phyloP scores from a whole-genome alignment of 371 early-diverging fungal genomes.

The Coemansia sp. region DNA sequence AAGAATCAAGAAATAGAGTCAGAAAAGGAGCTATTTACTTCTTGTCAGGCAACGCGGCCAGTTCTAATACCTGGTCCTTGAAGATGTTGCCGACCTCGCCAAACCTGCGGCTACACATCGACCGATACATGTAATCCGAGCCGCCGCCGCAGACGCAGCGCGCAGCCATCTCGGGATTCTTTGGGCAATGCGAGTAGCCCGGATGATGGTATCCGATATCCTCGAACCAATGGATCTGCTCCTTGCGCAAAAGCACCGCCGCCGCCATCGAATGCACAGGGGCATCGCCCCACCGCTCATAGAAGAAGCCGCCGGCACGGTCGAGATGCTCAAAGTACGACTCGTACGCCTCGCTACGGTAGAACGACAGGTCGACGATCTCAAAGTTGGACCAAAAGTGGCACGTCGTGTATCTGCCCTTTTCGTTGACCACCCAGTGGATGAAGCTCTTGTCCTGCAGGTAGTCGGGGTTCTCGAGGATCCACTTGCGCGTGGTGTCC shows the following conservation, averaged over 20 bases:
- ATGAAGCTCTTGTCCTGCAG: slow-evolving; percentile 46
- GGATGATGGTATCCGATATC: slow-evolving; percentile 78
- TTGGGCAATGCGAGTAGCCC: slow-evolving; percentile 70
- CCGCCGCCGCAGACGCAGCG: slow-evolving; percentile 21
- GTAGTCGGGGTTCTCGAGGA: slow-evolving; percentile 52
- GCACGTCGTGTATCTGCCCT: slow-evolving; percentile 64
- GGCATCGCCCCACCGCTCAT: slow-evolving; percentile 95
- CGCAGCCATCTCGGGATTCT: slow-evolving; percentile 6
- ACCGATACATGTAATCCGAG: slow-evolving; percentile 17
- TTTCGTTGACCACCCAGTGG: slow-evolving; percentile 53
- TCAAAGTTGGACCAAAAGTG: slow-evolving; percentile 97
- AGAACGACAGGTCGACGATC: slow-evolving; percentile 76
- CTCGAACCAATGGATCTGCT: slow-evolving; percentile 86
- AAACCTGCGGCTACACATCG: slow-evolving; percentile 21
- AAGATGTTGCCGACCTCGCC: slow-evolving; percentile 23
- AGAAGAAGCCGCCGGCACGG: slow-evolving; percentile 80
- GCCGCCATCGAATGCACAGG: slow-evolving; percentile 91
- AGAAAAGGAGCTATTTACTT: no score
- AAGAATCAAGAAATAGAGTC: no score
- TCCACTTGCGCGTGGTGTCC: slow-evolving; percentile 59
- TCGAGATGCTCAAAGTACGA: slow-evolving; percentile 80
- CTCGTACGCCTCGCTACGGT: slow-evolving; percentile 67
- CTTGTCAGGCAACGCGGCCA: slow-evolving; percentile 23
- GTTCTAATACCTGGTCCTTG: slow-evolving; percentile 18
- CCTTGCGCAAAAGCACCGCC: slow-evolving; percentile 68